These are phyloP conservation scores for Boletus edulis DNA, from an alignment of 768 basidiomycete species.

Conservation along the genomic window DNA sequence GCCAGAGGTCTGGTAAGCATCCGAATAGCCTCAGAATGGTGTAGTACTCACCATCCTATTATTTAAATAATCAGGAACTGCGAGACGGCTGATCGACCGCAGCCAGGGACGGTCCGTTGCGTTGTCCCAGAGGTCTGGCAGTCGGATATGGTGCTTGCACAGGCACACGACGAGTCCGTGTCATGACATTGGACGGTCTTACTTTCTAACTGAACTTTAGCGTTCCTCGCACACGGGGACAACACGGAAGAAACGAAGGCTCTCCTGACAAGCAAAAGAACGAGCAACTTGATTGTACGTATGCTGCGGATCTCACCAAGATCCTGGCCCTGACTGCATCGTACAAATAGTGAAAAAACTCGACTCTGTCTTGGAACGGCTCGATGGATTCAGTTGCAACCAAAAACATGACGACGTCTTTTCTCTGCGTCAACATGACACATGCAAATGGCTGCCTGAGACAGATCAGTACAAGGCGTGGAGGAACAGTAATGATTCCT, in stretches of 20 bases:
- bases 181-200: too few relatives aligned
- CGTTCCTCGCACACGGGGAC: too few relatives aligned
- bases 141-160: too few relatives aligned
- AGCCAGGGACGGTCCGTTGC: background rate
- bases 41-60: background rate
- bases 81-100: background rate
- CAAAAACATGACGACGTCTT: background rate
- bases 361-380: background rate
- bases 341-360: background rate
- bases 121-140: too few relatives aligned
- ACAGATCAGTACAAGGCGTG: background rate
- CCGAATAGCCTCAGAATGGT: background rate
- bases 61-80: background rate
- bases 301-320: too few relatives aligned
- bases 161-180: too few relatives aligned
- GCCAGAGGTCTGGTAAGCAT: background rate
- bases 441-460: slow-evolving; percentile 4
- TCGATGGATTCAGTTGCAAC: background rate
- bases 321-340: background rate
- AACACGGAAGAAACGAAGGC: too few relatives aligned
- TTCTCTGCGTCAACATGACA: background rate
- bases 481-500: background rate
- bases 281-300: too few relatives aligned
- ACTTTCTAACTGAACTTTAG: too few relatives aligned
- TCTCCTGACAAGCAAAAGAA: too few relatives aligned